phyloP scores from a whole-genome alignment of 1,284 basidiomycete species.

The Apiotrichum montevideense region DNA sequence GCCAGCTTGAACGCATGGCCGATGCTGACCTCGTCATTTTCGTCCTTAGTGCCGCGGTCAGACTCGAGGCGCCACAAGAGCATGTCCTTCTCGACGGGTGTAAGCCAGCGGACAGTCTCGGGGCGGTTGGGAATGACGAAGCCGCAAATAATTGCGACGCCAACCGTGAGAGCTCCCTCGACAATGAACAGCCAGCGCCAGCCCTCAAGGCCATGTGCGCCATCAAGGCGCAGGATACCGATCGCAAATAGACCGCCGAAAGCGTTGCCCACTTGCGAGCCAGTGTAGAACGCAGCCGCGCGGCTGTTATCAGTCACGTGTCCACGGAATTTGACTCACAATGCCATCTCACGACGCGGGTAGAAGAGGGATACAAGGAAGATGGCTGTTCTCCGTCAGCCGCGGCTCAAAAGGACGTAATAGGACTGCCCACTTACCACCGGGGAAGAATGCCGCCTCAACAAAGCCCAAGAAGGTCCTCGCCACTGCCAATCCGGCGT shows the following conservation, averaged over 20 bases:
- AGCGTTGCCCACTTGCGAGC: conserved; percentile 43
- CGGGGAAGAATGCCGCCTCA: conserved; percentile 25
- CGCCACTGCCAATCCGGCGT: conserved; percentile 30
- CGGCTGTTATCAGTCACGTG: conserved; percentile 1
- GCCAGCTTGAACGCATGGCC: conserved; percentile 28
- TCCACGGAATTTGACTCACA: background rate
- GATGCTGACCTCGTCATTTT: conserved; percentile 25
- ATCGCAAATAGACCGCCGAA: conserved; percentile 39
- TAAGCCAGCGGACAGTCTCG: conserved; percentile 29
- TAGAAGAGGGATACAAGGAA: conserved; percentile 36
- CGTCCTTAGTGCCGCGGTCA: conserved; percentile 34
- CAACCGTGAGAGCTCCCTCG: conserved; percentile 28
- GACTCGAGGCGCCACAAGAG: conserved; percentile 35
- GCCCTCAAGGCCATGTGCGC: conserved; percentile 31
- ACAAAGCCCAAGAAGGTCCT: conserved; percentile 32
- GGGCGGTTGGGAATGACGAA: conserved; percentile 39
- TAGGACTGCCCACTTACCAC: background rate
- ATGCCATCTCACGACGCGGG: conserved; percentile 31
- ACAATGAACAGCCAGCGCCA: conserved; percentile 41
- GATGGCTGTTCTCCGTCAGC: conserved; percentile 11
- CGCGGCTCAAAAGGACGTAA: too few species aligned
- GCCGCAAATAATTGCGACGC: conserved; percentile 22
- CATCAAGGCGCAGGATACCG: conserved; percentile 18
- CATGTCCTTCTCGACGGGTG: conserved; percentile 29
- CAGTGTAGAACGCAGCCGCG: conserved; percentile 36